These are phyloP conservation scores for Globisporangium takayamanum DNA, from an alignment of 352 stramenopile genomes.

Conservation along the genomic window DNA sequence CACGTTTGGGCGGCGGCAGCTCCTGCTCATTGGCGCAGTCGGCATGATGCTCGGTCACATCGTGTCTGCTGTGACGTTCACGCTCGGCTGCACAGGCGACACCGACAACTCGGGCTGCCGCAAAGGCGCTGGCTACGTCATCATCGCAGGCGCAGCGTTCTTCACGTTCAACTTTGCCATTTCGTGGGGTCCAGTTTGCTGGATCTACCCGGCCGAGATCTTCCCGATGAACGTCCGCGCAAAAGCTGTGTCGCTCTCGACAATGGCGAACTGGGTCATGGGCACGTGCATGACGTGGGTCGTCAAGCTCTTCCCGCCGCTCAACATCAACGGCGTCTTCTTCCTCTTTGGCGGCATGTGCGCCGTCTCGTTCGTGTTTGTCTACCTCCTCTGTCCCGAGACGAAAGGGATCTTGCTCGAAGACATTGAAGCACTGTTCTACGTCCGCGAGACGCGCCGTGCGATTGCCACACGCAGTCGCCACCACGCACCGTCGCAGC, in stretches of 20 bases:
- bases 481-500: too few species aligned
- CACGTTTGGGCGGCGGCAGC: constrained; percentile 21
- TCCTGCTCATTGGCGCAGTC: constrained; percentile 27
- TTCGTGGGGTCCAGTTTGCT: constrained; percentile 49
- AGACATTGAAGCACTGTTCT: too few species aligned
- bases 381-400: constrained; percentile 39
- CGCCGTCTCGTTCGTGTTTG: constrained; percentile 29
- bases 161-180: constrained; percentile 54
- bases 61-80: not conserved
- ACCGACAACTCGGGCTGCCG: not conserved
- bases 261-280: constrained; percentile 32
- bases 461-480: too few species aligned
- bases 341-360: constrained; percentile 35
- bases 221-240: constrained; percentile 47
- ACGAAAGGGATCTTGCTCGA: constrained; percentile 26
- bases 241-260: constrained; percentile 37
- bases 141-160: constrained; percentile 22
- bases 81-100: not conserved
- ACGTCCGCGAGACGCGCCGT: too few species aligned
- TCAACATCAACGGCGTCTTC: constrained; percentile 40
- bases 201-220: constrained; percentile 57
- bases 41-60: constrained; percentile 33
- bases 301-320: constrained; percentile 39
- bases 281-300: constrained; percentile 31
- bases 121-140: constrained; percentile 25